phyloP scores from a whole-genome alignment of 352 stramenopile species.

The Bremia lactucae region DNA sequence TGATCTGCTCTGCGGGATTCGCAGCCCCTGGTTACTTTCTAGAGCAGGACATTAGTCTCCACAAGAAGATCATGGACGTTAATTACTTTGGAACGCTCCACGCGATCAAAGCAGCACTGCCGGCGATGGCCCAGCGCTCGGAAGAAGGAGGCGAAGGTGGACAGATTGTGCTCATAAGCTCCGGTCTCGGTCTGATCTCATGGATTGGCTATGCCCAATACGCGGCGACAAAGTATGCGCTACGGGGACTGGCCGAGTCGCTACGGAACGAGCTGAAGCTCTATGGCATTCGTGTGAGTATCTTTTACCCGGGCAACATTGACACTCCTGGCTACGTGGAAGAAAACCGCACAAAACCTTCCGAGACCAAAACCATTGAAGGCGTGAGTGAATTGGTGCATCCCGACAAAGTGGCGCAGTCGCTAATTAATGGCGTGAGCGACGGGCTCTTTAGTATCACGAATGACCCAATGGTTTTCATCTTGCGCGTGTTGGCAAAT shows the following conservation, averaged over 20 bases:
- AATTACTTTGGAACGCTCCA: constrained; percentile 83
- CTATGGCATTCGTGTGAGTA: constrained; percentile 57
- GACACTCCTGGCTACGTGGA: constrained; percentile 65
- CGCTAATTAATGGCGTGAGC: constrained; percentile 49
- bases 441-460: constrained; percentile 72
- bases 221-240: constrained; percentile 70
- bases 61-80: constrained; percentile 75
- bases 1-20: constrained; percentile 60
- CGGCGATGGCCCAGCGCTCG: constrained; percentile 61
- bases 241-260: constrained; percentile 67
- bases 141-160: constrained; percentile 43
- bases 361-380: constrained; percentile 68
- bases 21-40: constrained; percentile 62
- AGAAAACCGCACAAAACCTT: constrained; percentile 67
- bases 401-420: constrained; percentile 54
- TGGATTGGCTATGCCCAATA: constrained; percentile 82
- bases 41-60: constrained; percentile 56
- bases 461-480: constrained; percentile 67
- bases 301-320: constrained; percentile 80
- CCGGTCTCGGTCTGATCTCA: constrained; percentile 52
- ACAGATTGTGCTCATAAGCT: constrained; percentile 65
- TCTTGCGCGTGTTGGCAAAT: constrained; percentile 63
- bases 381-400: constrained; percentile 34
- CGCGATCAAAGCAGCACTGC: constrained; percentile 69
- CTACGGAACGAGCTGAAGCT: constrained; percentile 69